These are phyloP conservation scores for Pterocarpus macrocarpus DNA, from an alignment of 306 rosid species.

Conservation along the genomic window DNA sequence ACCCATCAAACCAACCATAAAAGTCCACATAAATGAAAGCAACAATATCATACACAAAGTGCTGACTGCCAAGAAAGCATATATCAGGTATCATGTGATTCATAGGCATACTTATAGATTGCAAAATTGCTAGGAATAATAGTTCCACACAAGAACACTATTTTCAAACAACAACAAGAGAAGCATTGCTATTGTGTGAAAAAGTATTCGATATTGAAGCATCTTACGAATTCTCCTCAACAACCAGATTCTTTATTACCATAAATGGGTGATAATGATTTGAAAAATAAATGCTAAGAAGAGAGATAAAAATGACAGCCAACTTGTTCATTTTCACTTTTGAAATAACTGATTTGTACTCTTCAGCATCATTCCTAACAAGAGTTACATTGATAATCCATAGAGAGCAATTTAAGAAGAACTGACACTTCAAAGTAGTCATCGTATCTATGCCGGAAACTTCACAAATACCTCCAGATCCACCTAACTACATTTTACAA, in stretches of 20 bases:
- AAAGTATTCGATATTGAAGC: neutral
- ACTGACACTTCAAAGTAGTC: neutral
- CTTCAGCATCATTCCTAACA: constrained; percentile 3
- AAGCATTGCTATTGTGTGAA: neutral
- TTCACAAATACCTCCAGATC: neutral
- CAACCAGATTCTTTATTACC: neutral
- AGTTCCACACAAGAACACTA: neutral
- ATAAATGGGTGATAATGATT: neutral
- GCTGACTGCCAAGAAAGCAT: constrained; percentile 26
- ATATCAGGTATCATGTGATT: neutral
- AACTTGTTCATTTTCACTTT: no score
- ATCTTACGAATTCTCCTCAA: neutral
- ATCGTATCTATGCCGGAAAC: neutral
- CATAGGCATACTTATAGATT: neutral
- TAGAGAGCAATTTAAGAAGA: neutral
- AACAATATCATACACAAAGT: constrained; percentile 21
- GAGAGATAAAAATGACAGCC: neutral
- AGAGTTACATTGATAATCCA: neutral
- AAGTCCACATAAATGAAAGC: constrained; percentile 22
- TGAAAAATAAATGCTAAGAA: neutral
- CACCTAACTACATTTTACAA: neutral
- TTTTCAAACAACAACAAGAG: neutral
- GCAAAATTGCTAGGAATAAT: neutral
- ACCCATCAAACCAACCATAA: constrained; percentile 11
- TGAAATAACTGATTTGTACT: neutral